These are phyloP conservation scores for Barnettozyma vustinii DNA, from an alignment of 805 yeast species.

Conservation along the genomic window DNA sequence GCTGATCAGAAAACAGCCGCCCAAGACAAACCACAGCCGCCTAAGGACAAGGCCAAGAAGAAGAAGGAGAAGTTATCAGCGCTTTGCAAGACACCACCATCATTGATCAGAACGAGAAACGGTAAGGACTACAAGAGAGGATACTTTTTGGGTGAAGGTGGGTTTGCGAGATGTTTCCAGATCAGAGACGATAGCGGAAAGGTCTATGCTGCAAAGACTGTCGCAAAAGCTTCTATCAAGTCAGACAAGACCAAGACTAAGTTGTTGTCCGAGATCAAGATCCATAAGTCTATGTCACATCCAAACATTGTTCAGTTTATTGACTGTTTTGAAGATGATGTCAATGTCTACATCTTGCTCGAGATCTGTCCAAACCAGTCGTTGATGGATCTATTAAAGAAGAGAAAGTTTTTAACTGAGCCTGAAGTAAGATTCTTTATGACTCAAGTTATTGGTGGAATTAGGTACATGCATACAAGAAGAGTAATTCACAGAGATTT, in stretches of 20 bases:
- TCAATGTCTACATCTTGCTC: conserved; percentile 84
- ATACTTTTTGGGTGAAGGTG: conserved; percentile 92
- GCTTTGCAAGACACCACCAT: conserved; percentile 94
- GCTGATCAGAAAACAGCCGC: conserved; percentile 15
- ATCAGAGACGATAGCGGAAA: conserved; percentile 87
- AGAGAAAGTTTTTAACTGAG: conserved; percentile 79
- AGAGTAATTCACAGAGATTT: conserved; percentile 94
- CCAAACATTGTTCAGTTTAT: conserved; percentile 86
- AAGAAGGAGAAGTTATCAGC: conserved; percentile 87
- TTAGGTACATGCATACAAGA: conserved; percentile 85
- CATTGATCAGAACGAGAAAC: conserved; percentile 77
- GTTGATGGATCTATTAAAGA: conserved; percentile 83
- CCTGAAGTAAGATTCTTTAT: conserved; percentile 87
- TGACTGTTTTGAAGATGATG: conserved; percentile 96
- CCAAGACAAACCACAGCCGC: conserved; percentile 23
- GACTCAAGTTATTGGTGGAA: conserved; percentile 92
- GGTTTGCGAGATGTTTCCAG: conserved; percentile 97
- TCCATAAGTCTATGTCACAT: conserved; percentile 86
- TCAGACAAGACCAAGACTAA: conserved; percentile 82
- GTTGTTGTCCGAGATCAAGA: conserved; percentile 88
- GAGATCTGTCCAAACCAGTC: conserved; percentile 96
- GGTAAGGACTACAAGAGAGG: conserved; percentile 93
- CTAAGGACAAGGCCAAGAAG: conserved; percentile 44
- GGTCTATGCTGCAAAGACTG: conserved; percentile 93
- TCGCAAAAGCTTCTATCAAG: conserved; percentile 90